Evolutionary conservation across 2,329 filamentous ascomycete genomes (phyloP), one percentile per base, ranked within the genome.

Genomic region (Exophiala mesophila): DNA sequence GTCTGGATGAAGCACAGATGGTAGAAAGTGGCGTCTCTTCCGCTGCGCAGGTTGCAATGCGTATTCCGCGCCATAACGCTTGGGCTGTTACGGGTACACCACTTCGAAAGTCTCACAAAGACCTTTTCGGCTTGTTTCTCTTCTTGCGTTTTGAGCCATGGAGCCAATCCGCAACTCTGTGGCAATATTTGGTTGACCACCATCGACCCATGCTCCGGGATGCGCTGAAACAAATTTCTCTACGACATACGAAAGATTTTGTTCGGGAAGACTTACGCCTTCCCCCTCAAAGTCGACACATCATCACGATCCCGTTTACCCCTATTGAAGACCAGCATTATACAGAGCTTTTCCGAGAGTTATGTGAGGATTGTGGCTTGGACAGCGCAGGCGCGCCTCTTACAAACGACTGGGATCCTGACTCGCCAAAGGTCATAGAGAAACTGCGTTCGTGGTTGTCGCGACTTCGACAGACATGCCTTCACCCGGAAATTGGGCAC

Each of bases 11-110:
- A 55, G 68, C 90, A 0, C 92, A 98, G 58, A 94, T 95, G 84
- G 81, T 97, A 30, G 90, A 97, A 60, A 90, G 79, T 52, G 88
- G 88, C 23, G 81, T 94, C 3, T 89, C 80, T 55, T 82, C 87
- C 54, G 86, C 90, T 19, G 89, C 92, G 1, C 78, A 74, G 34
- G 80, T 96, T 10, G 88, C 88, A 24, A 78, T 81, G 29, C 69
- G 83, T 18, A 83, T 98, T 47, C 88, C 90, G 32, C 77, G 92
- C 19, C 66, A 85, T 50, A 89, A 95, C 64, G 83, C 88, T 2
- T 97, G 92, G 92, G 88, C 84, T 10, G 81, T 98, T 29, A 90
- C 88, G 0, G 92, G 88, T 30, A 98, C 92, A 1, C 92, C 92
- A 0, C 74, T 97, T 26, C 83, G 85, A 52, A 86, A 88, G 52